Evolutionary conservation across 768 basidiomycete species (phyloP), one percentile per base, ranked within the genome.

Genomic region (Rhizopogon roseolus): DNA sequence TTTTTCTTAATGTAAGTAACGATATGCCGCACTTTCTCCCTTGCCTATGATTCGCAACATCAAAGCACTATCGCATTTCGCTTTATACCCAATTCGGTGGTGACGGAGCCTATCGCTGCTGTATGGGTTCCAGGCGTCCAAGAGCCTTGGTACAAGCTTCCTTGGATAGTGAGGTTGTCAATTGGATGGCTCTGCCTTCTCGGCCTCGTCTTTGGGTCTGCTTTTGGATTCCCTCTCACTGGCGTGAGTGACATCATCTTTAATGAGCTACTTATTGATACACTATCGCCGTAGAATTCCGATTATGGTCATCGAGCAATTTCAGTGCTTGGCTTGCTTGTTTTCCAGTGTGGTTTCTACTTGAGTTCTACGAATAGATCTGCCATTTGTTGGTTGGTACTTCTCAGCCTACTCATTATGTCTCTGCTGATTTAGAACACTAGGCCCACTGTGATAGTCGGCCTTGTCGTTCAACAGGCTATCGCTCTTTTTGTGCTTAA

Each of bases 401-500:
- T 45, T 17, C 6, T n/a, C 38, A 22, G 1, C 39, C 16, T 9
- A 27, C 5, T 25, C 17, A 14, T 1, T 38, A 86, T 86, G 88
- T 85, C 82, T n/a, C 82, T n/a, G 91, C 90, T 25, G 81, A 93
- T 61, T 84, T 93, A 53, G 84, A 48, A 16, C 34, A 34, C 2
- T 41, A 88, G 87, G 89, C 86, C 82, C 13, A 93, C 92, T n/a
- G 81, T 93, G 61, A 84, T 94, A 54, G 85, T 92, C 45, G 93
- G 93, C 17, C 74, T 95, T 17, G 85, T 93, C 70, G 61, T 87
- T 41, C 93, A 97, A 65, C 92, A 94, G 73, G 81, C 75, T 16
- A 81, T 95, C 43, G 93, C 93, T 1, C 77, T 96, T 41, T 93
- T 96, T 66, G 93, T 95, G 34, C 79, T 97, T 62, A 94, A 93